Percentiles rank a stretch among this genome's conserved stretches.
Evolutionary conservation across 2,329 filamentous ascomycete species (phyloP).

Genomic region (Aspergillus ochraceus): DNA sequence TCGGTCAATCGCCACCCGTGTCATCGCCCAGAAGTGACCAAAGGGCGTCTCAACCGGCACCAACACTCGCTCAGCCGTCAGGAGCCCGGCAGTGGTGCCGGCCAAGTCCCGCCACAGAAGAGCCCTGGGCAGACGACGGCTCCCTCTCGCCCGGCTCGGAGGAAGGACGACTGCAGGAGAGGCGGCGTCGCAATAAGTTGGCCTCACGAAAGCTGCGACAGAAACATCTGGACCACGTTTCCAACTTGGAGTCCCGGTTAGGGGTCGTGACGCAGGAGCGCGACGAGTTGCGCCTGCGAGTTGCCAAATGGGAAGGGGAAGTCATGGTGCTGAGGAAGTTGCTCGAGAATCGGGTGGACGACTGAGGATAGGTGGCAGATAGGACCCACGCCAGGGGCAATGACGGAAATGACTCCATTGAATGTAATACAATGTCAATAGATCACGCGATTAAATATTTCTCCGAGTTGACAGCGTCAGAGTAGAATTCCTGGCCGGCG

Average conservation of each 20-base stretch:
- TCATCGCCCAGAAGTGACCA: not conserved
- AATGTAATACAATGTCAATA: too few relatives aligned
- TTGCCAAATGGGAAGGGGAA: slow-evolving; percentile 5
- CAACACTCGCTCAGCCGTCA: too few relatives aligned
- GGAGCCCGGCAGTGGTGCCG: not conserved
- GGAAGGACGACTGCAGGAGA: not conserved
- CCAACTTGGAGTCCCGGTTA: slow-evolving; percentile 2
- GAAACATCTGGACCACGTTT: slow-evolving; percentile 3
- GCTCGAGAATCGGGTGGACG: not conserved
- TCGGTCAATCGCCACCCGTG: not conserved
- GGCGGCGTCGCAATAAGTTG: slow-evolving; percentile 4
- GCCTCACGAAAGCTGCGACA: slow-evolving; percentile 2
- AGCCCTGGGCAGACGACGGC: not conserved
- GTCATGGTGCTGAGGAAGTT: slow-evolving; percentile 5
- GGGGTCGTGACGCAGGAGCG: slow-evolving; percentile 1
- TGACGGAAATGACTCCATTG: too few relatives aligned
- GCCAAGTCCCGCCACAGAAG: not conserved
- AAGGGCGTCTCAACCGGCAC: not conserved
- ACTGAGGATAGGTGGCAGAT: too few relatives aligned
- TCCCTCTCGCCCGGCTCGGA: not conserved
- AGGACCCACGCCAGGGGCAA: too few relatives aligned
- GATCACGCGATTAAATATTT: too few relatives aligned
- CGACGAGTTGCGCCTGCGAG: slow-evolving; percentile 1
- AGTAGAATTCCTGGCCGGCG: too few relatives aligned
- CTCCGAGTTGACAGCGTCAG: too few relatives aligned